Evolutionary conservation across 805 yeast species (phyloP).

Genomic region (Saturnispora saitoi): DNA sequence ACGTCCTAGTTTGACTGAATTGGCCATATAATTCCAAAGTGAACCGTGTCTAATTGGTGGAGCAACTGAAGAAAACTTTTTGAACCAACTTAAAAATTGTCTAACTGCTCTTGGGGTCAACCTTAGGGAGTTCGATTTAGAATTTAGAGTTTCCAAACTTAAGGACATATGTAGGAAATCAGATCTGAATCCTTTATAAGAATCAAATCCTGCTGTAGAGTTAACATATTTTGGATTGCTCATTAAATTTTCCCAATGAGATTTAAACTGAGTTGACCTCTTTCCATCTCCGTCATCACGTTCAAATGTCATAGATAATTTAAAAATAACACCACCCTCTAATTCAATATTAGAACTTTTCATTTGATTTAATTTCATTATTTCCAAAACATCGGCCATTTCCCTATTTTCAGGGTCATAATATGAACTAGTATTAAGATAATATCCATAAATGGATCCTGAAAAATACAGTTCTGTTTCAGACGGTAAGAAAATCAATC

Average conservation of each 20-base stretch:
- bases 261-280: slow-evolving; percentile 36
- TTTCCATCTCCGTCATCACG: slow-evolving; percentile 30
- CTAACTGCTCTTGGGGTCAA: slow-evolving; percentile 57
- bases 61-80: slow-evolving; percentile 62
- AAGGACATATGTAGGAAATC: slow-evolving; percentile 67
- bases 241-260: slow-evolving; percentile 50
- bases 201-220: slow-evolving; percentile 53
- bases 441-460: slow-evolving; percentile 22
- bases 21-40: slow-evolving; percentile 48
- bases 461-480: slow-evolving; percentile 17
- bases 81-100: slow-evolving; percentile 78
- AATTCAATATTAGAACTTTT: slow-evolving; percentile 51
- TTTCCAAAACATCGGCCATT: slow-evolving; percentile 7
- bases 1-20: slow-evolving; percentile 62
- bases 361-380: slow-evolving; percentile 17
- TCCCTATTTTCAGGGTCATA: slow-evolving; percentile 10
- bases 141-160: slow-evolving; percentile 26
- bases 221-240: slow-evolving; percentile 44
- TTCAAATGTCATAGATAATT: slow-evolving; percentile 51
- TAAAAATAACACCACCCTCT: slow-evolving; percentile 52
- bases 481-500: slow-evolving; percentile 39
- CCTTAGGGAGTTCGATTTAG: slow-evolving; percentile 58
- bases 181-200: slow-evolving; percentile 70
- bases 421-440: slow-evolving; percentile 15
- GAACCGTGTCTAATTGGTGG: slow-evolving; percentile 70